Conservation (phyloP, 208 protist species). For the Lotmaria passim region DNA sequence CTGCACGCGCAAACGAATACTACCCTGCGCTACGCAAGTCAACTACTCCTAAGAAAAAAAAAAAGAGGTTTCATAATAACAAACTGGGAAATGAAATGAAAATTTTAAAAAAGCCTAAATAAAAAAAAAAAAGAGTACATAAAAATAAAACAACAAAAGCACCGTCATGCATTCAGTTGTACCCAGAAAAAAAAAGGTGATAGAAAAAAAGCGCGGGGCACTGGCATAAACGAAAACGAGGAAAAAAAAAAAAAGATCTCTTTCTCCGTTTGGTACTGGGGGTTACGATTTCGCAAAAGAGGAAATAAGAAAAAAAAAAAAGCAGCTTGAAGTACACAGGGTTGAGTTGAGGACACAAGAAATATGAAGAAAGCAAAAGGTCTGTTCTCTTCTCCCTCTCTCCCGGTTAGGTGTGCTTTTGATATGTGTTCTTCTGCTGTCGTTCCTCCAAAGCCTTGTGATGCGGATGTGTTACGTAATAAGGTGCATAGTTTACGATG, state of each 20-base stretch:
- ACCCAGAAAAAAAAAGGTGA: conserved; percentile 15
- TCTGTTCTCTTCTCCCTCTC: no score
- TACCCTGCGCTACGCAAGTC: conserved; percentile 29
- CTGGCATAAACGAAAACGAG: conserved; percentile 4
- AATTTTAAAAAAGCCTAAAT: not conserved
- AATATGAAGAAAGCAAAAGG: no score
- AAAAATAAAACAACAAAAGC: conserved; percentile 21
- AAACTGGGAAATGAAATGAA: conserved; percentile 11
- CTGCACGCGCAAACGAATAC: conserved; percentile 1
- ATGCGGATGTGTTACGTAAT: not conserved
- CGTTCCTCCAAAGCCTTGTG: not conserved
- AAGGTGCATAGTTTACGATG: not conserved
- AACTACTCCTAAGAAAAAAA: conserved; percentile 8
- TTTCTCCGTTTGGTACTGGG: conserved; percentile 2
- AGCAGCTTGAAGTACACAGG: no score
- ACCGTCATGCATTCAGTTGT: conserved; percentile 9
- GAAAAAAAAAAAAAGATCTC: conserved; percentile 9
- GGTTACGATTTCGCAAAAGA: no score
- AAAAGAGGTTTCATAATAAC: not conserved
- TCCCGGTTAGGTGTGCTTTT: no score
- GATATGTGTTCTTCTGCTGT: not conserved
- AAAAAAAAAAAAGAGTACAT: conserved; percentile 6
- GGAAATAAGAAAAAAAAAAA: no score
- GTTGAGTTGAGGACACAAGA: no score
- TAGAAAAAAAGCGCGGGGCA: not conserved